Percentiles rank a stretch among this genome's conserved stretches.
phyloP scores from a whole-genome alignment of 768 basidiomycete species.

The Macrolepiota albuminosa region DNA sequence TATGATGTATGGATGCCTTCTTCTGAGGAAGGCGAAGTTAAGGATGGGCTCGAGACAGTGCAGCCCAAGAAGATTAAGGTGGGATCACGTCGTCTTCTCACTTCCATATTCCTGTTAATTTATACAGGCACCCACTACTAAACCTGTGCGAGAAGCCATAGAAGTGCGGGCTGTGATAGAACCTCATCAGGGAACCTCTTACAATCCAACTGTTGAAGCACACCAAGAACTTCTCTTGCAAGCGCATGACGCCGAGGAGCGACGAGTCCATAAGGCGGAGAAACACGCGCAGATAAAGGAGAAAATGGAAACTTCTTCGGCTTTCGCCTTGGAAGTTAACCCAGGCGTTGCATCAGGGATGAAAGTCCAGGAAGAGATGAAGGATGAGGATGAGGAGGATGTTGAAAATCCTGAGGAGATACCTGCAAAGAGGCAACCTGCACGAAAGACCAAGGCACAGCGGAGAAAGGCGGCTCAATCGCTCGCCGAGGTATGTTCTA shows the following conservation, averaged over 20 bases:
- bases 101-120: background rate
- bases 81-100: constrained; percentile 6
- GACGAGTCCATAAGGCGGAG: constrained; percentile 46
- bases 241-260: constrained; percentile 65
- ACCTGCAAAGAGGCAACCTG: constrained; percentile 33
- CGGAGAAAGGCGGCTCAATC: constrained; percentile 60
- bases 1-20: constrained; percentile 60
- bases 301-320: constrained; percentile 36
- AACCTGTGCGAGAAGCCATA: constrained; percentile 48
- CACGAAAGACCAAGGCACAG: constrained; percentile 46
- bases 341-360: background rate
- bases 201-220: constrained; percentile 76
- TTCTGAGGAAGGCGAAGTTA: constrained; percentile 25
- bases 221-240: constrained; percentile 67
- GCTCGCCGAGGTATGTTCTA: constrained; percentile 53
- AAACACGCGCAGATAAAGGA: constrained; percentile 49
- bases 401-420: constrained; percentile 25
- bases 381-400: constrained; percentile 30
- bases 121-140: constrained; percentile 42
- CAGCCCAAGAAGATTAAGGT: constrained; percentile 52
- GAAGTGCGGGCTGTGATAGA: constrained; percentile 58
- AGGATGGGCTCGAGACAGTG: constrained; percentile 38
- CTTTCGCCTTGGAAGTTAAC: constrained; percentile 12
- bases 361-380: constrained; percentile 36
- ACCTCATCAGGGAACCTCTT: constrained; percentile 83